phyloP scores from a whole-genome alignment of 495 filamentous ascomycete species.

The Penicillium nucicola region DNA sequence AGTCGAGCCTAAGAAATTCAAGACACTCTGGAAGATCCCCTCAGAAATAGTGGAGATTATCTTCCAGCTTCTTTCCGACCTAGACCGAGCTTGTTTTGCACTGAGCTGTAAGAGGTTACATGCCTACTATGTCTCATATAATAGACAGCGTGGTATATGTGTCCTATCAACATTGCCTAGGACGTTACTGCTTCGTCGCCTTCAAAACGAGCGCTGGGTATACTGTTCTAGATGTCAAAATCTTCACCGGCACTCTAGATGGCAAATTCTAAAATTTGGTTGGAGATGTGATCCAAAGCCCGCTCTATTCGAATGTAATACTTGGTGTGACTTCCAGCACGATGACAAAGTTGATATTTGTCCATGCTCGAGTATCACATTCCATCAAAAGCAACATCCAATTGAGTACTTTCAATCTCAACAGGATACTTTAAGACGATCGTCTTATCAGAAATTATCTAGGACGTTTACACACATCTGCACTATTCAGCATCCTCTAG shows the following conservation, averaged over 20 bases:
- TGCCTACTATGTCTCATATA: neutral
- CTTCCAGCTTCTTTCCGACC: neutral
- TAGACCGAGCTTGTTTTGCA: neutral
- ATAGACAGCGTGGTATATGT: neutral
- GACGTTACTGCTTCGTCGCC: neutral
- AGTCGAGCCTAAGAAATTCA: neutral
- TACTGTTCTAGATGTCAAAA: neutral
- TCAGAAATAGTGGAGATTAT: neutral
- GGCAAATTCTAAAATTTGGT: neutral
- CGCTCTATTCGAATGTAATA: neutral
- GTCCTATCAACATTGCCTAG: neutral
- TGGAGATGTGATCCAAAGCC: neutral
- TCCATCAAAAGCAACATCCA: constrained; percentile 1
- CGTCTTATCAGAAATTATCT: neutral
- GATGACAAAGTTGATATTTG: constrained; percentile 1
- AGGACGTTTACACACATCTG: neutral
- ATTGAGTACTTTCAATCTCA: neutral
- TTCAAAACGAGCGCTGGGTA: neutral
- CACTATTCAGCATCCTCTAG: neutral
- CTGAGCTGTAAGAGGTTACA: neutral
- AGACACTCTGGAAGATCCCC: neutral
- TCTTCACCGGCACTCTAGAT: neutral
- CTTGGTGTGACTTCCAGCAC: neutral
- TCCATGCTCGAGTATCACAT: constrained; percentile 3
- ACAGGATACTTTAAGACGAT: neutral